A percentile compares a stretch with the other conserved stretches of the same genome.
Evolutionary conservation across 2,329 filamentous ascomycete genomes (phyloP).

Genomic region (Exophiala sp.): DNA sequence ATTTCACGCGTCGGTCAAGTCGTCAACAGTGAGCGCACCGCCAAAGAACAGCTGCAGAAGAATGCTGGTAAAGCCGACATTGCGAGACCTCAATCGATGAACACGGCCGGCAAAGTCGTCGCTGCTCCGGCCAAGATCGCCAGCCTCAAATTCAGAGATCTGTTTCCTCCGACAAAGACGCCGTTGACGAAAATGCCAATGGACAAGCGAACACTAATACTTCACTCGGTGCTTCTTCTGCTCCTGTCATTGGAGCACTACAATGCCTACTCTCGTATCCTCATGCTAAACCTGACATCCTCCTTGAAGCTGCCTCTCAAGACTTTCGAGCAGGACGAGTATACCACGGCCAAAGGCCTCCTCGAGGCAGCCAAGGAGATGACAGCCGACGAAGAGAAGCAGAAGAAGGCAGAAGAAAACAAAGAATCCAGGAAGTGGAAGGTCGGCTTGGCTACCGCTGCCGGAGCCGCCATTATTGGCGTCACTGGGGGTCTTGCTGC

Average conservation of each 20-base stretch:
- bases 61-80: slow-evolving; percentile 23
- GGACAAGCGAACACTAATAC: slow-evolving; percentile 59
- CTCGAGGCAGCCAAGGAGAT: slow-evolving; percentile 70
- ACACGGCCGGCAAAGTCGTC: slow-evolving; percentile 14
- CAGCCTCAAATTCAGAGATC: slow-evolving; percentile 36
- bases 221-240: slow-evolving; percentile 67
- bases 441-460: slow-evolving; percentile 80
- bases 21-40: slow-evolving; percentile 49
- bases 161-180: slow-evolving; percentile 57
- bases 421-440: slow-evolving; percentile 65
- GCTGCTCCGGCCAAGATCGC: slow-evolving; percentile 14
- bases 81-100: slow-evolving; percentile 15
- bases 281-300: slow-evolving; percentile 64
- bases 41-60: slow-evolving; percentile 32
- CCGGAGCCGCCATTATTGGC: slow-evolving; percentile 79
- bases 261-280: slow-evolving; percentile 63
- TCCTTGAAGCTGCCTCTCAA: slow-evolving; percentile 63
- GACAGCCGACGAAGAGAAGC: slow-evolving; percentile 69
- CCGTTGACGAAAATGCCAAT: slow-evolving; percentile 54
- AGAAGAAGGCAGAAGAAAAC: slow-evolving; percentile 63
- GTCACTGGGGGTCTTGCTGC: slow-evolving; percentile 73
- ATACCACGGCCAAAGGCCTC: slow-evolving; percentile 66
- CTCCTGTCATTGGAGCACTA: slow-evolving; percentile 73
- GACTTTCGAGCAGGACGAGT: slow-evolving; percentile 64
- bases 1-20: slow-evolving; percentile 66